phyloP scores from a whole-genome alignment of 208 protist species.

The Leishmania tropica region DNA sequence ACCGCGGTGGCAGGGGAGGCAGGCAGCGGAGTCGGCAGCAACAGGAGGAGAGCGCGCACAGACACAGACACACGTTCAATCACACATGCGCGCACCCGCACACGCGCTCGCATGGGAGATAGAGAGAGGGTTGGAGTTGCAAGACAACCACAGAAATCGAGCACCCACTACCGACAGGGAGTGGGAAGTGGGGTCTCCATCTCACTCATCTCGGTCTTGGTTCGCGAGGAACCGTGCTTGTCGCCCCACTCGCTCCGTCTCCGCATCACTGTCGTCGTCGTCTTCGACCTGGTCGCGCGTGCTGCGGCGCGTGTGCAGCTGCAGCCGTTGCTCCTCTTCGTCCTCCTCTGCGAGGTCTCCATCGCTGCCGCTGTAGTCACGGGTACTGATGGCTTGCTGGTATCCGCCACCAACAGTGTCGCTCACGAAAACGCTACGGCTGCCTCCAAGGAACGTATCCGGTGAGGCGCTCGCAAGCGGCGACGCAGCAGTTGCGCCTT shows the following conservation, averaged over 20 bases:
- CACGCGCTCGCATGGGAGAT: neutral
- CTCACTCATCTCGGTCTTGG: constrained; percentile 2
- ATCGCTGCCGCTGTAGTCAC: constrained; percentile 3
- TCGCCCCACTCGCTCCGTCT: neutral
- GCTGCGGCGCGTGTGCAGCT: constrained; percentile 14
- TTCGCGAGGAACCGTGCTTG: neutral
- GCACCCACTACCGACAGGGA: neutral
- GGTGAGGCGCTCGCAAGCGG: neutral
- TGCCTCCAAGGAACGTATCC: neutral
- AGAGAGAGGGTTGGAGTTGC: neutral
- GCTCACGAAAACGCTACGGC: neutral
- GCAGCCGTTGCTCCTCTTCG: neutral
- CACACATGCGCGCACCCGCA: neutral
- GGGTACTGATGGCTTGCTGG: neutral
- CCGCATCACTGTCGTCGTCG: neutral
- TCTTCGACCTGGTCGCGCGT: constrained; percentile 12
- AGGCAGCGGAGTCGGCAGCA: neutral
- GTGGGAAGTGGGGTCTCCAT: neutral
- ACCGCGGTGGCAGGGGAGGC: neutral
- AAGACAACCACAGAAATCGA: neutral
- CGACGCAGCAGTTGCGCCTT: neutral
- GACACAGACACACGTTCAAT: neutral
- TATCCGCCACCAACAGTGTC: neutral
- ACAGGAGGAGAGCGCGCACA: neutral
- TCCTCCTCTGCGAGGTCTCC: neutral